Percentiles rank a stretch among this genome's conserved stretches.
These are phyloP conservation scores for Lathyrus sativus DNA, from an alignment of 306 rosid genomes.

Conservation along the genomic window DNA sequence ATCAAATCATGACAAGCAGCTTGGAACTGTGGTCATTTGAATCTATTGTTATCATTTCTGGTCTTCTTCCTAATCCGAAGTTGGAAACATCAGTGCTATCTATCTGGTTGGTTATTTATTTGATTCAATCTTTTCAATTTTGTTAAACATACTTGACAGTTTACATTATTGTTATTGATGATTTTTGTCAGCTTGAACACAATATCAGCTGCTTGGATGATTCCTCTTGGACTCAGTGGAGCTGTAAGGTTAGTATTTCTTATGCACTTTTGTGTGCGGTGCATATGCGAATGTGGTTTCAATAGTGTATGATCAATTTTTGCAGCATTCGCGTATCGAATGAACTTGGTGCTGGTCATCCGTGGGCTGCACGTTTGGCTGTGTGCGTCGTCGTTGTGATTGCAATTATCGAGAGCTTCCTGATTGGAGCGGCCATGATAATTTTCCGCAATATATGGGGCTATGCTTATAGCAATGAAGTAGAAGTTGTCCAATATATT, in stretches of 20 bases:
- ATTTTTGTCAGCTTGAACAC: constrained; percentile 61
- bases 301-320: constrained; percentile 13
- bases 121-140: not conserved
- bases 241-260: constrained; percentile 81
- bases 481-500: constrained; percentile 59
- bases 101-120: constrained; percentile 48
- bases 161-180: not conserved
- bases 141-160: not conserved
- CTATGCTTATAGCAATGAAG: constrained; percentile 52
- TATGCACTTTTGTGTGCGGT: no score
- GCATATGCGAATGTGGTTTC: not conserved
- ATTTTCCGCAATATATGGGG: constrained; percentile 3
- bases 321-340: constrained; percentile 56
- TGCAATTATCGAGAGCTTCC: constrained; percentile 28
- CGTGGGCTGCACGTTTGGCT: constrained; percentile 42
- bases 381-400: constrained; percentile 37
- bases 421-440: constrained; percentile 44
- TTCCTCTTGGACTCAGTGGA: constrained; percentile 71
- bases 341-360: constrained; percentile 50
- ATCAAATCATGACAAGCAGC: constrained; percentile 35
- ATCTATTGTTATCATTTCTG: constrained; percentile 59
- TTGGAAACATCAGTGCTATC: constrained; percentile 72
- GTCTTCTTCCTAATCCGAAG: constrained; percentile 66
- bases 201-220: constrained; percentile 55
- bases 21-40: constrained; percentile 73